Percentiles rank a stretch among this genome's conserved stretches.
Evolutionary conservation across 257 asterid genomes (phyloP).

Genomic region (Solanum ossicruentum): DNA sequence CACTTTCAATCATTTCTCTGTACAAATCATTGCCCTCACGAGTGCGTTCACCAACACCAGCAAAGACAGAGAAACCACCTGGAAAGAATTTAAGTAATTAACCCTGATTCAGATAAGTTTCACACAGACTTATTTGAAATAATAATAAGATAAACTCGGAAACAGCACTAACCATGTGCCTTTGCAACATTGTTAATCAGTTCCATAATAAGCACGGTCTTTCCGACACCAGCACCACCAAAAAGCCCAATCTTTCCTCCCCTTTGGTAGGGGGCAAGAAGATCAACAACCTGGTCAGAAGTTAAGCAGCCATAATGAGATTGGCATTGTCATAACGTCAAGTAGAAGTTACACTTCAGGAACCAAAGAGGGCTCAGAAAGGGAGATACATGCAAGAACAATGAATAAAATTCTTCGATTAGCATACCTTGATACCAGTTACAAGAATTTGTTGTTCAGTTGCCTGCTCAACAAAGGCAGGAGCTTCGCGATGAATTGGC

Average conservation of each 20-base stretch:
- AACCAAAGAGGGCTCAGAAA: not conserved
- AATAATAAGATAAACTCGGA: not conserved
- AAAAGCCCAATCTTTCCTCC: slow-evolving; percentile 96
- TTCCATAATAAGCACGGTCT: slow-evolving; percentile 89
- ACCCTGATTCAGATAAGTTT: not conserved
- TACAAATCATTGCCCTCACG: slow-evolving; percentile 95
- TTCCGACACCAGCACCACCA: slow-evolving; percentile 94
- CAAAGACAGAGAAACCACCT: slow-evolving; percentile 98
- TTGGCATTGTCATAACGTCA: not conserved
- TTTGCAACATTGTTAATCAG: slow-evolving; percentile 86
- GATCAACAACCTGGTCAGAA: slow-evolving; percentile 68
- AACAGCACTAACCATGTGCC: slow-evolving; percentile 62
- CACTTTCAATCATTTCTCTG: slow-evolving; percentile 99
- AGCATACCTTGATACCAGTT: slow-evolving; percentile 87
- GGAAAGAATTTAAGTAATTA: not conserved
- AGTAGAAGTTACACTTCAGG: not conserved
- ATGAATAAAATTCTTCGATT: not conserved
- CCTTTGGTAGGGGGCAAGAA: slow-evolving; percentile 96
- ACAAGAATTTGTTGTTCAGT: slow-evolving; percentile 93
- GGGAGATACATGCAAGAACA: not conserved
- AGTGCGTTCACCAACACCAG: slow-evolving; percentile 95
- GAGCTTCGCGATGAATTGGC: slow-evolving; percentile 98
- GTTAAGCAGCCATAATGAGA: not conserved
- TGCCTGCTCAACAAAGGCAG: slow-evolving; percentile 90
- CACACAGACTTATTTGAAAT: not conserved